Evolutionary conservation across 2,329 filamentous ascomycete species (phyloP).

Genomic region (Nothomitra cinnamomea): DNA sequence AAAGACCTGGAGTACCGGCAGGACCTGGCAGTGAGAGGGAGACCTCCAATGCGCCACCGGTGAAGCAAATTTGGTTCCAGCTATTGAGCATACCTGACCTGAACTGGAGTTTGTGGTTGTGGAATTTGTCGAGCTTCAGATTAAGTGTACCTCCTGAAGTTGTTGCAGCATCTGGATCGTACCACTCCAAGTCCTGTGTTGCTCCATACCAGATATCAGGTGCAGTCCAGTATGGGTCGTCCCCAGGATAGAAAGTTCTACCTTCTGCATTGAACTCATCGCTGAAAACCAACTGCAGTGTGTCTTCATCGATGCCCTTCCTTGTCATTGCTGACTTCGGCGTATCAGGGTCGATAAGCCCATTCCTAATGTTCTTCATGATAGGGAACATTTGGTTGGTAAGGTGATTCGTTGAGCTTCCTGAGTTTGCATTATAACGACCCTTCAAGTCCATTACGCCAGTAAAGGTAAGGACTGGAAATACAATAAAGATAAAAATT

Average conservation of each 20-base stretch:
- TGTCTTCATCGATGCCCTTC: constrained; percentile 28
- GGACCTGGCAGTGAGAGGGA: constrained; percentile 35
- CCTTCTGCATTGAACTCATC: constrained; percentile 38
- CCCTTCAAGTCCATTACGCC: constrained; percentile 24
- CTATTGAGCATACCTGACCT: constrained; percentile 35
- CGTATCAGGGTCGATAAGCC: constrained; percentile 35
- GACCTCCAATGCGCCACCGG: constrained; percentile 35
- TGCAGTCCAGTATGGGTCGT: constrained; percentile 37
- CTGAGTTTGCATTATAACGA: constrained; percentile 11
- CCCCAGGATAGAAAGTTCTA: constrained; percentile 37
- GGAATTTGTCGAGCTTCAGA: constrained; percentile 28
- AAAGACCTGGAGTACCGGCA: constrained; percentile 30
- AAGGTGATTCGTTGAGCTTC: constrained; percentile 26
- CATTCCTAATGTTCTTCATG: constrained; percentile 28
- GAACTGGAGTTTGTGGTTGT: constrained; percentile 28
- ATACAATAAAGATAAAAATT: constrained; percentile 30
- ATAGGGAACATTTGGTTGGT: constrained; percentile 30
- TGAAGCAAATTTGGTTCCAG: constrained; percentile 38
- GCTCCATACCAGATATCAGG: constrained; percentile 38
- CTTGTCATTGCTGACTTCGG: constrained; percentile 28
- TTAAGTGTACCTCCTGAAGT: constrained; percentile 30
- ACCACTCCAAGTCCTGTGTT: constrained; percentile 33
- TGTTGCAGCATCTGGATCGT: constrained; percentile 34
- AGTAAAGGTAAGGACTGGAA: constrained; percentile 31
- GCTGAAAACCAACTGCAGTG: constrained; percentile 34